These are phyloP conservation scores for Podila clonocystis DNA, from an alignment of 192 early-diverging fungal species.

Conservation along the genomic window DNA sequence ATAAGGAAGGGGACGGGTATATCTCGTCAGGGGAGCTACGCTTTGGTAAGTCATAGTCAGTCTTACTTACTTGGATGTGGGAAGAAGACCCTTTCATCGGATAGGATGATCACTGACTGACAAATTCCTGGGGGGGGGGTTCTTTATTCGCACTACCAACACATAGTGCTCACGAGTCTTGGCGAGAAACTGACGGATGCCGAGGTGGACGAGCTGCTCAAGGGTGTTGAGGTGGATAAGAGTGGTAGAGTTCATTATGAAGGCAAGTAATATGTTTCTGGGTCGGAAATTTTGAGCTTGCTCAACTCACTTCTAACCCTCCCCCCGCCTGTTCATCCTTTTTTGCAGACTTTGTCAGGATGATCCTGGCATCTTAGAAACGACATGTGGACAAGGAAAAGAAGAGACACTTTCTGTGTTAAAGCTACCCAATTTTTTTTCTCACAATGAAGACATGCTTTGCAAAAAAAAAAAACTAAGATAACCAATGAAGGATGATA, in stretches of 20 bases:
- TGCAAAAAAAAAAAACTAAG: no score
- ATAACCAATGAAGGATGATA: no score
- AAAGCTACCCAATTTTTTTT: not conserved
- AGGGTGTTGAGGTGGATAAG: slow-evolving; percentile 78
- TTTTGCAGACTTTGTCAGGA: slow-evolving; percentile 33
- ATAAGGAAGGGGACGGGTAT: slow-evolving; percentile 81
- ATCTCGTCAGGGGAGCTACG: slow-evolving; percentile 82
- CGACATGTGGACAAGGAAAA: no score
- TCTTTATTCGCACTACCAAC: not conserved
- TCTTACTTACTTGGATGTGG: not conserved
- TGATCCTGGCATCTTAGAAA: slow-evolving; percentile 23
- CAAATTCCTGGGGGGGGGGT: no score
- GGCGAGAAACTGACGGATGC: slow-evolving; percentile 82
- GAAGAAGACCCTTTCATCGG: not conserved
- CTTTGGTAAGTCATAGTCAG: slow-evolving; percentile 62
- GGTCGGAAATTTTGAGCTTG: not conserved
- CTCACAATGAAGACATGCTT: no score
- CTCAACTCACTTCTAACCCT: not conserved
- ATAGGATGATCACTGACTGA: not conserved
- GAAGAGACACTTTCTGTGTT: not conserved
- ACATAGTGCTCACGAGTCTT: slow-evolving; percentile 78
- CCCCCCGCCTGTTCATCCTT: not conserved
- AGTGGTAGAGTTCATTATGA: slow-evolving; percentile 87
- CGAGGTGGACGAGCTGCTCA: slow-evolving; percentile 84
- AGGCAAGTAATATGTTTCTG: slow-evolving; percentile 45